Conservation (phyloP, 192 early-diverging fungal species). For the Backusella liffmaniae region DNA sequence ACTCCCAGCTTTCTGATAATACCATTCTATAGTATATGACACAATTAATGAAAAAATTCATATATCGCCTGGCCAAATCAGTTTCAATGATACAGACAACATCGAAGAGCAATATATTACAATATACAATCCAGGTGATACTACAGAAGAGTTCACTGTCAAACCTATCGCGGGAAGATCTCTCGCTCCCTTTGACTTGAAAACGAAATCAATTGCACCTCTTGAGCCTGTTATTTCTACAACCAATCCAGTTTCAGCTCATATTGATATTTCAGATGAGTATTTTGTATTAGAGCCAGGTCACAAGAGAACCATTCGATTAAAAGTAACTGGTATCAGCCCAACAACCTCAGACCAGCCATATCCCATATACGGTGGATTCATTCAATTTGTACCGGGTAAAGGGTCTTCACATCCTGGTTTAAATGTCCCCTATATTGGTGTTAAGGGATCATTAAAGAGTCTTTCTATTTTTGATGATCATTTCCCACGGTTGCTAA, state of each 20-base stretch:
- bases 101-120: conserved; percentile 31
- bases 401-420: conserved; percentile 16
- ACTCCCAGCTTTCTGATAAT: neutral
- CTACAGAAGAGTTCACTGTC: conserved; percentile 34
- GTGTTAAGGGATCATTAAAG: conserved; percentile 40
- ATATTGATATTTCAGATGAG: neutral
- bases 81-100: conserved; percentile 49
- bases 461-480: conserved; percentile 43
- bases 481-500: conserved; percentile 17
- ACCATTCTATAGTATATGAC: conserved; percentile 27
- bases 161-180: conserved; percentile 28
- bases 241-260: neutral
- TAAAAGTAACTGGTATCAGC: neutral
- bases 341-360: conserved; percentile 14
- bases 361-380: conserved; percentile 47
- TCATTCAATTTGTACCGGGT: conserved; percentile 31
- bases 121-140: conserved; percentile 39
- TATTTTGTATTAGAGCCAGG: conserved; percentile 15
- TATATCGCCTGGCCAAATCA: conserved; percentile 46
- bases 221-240: conserved; percentile 11
- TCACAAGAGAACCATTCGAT: neutral
- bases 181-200: conserved; percentile 37
- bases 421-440: conserved; percentile 45
- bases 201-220: neutral
- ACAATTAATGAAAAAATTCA: conserved; percentile 33